Conservation (phyloP, 2,329 filamentous ascomycete genomes). For the Hysterium pulicare region DNA sequence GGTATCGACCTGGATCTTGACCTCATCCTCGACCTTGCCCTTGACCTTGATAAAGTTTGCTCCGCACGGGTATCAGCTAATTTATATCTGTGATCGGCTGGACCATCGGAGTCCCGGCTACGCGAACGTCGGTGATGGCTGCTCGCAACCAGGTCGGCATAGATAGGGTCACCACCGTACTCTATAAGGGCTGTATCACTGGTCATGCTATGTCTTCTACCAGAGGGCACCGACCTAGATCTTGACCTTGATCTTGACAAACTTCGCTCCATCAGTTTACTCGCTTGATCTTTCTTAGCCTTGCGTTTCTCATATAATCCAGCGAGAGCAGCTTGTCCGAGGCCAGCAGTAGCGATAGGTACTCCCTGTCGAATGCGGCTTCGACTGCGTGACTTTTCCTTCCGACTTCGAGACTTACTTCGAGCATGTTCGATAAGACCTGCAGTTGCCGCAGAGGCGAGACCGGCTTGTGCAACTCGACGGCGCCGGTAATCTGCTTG, state of each 20-base stretch:
- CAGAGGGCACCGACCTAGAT: conserved; percentile 45
- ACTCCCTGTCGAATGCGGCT: conserved; percentile 56
- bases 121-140: conserved; percentile 38
- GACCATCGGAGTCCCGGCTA: conserved; percentile 36
- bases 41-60: too few relatives aligned
- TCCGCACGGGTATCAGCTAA: too few relatives aligned
- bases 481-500: conserved; percentile 54
- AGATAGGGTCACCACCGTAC: conserved; percentile 62
- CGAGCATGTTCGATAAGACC: conserved; percentile 58
- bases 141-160: conserved; percentile 51
- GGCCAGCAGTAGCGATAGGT: conserved; percentile 59
- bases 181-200: conserved; percentile 57
- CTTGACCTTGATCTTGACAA: conserved; percentile 40
- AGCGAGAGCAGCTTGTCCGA: conserved; percentile 59
- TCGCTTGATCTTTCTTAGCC: conserved; percentile 55
- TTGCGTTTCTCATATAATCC: conserved; percentile 63
- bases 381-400: conserved; percentile 50
- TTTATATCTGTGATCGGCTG: conserved; percentile 40
- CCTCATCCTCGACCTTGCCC: too few relatives aligned
- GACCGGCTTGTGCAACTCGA: conserved; percentile 59
- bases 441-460: conserved; percentile 60
- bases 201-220: conserved; percentile 43
- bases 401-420: conserved; percentile 55
- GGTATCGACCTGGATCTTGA: too few relatives aligned
- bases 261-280: conserved; percentile 29